Percentiles rank a stretch among this genome's conserved stretches.
Conservation (phyloP, 1,284 basidiomycete species). For the Ustilago trichophora region DNA sequence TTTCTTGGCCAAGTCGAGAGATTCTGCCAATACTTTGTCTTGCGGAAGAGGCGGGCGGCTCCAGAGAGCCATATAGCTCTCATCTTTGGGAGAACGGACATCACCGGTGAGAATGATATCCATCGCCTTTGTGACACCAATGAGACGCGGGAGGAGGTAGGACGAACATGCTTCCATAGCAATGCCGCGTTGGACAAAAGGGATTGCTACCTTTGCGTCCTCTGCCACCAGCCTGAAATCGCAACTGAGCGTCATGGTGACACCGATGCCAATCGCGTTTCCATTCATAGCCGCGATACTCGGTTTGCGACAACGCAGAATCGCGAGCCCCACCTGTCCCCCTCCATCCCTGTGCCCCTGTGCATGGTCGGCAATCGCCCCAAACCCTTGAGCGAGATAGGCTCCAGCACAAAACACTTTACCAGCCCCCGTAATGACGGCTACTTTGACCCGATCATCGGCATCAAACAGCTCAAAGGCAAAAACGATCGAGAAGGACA, state of each 20-base stretch:
- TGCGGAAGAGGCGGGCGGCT: constrained; percentile 20
- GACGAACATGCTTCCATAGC: constrained; percentile 50
- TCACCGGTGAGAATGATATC: constrained; percentile 56
- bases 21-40: constrained; percentile 35
- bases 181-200: constrained; percentile 56
- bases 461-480: constrained; percentile 57
- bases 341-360: constrained; percentile 51
- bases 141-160: constrained; percentile 48
- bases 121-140: constrained; percentile 51
- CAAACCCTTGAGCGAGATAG: constrained; percentile 48
- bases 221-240: constrained; percentile 44
- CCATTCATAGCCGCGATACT: constrained; percentile 58
- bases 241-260: constrained; percentile 50
- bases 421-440: constrained; percentile 48
- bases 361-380: constrained; percentile 32
- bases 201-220: constrained; percentile 53
- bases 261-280: constrained; percentile 55
- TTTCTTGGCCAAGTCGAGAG: constrained; percentile 39
- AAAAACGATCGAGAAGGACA: constrained; percentile 50
- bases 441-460: constrained; percentile 51
- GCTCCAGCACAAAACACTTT: constrained; percentile 57
- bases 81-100: too few relatives aligned
- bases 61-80: constrained; percentile 35
- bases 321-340: constrained; percentile 39
- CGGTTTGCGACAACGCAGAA: constrained; percentile 50